Base-by-base conservation (phyloP, 2,329 filamentous ascomycete genomes). In the Beauveria rudraprayagi region DNA sequence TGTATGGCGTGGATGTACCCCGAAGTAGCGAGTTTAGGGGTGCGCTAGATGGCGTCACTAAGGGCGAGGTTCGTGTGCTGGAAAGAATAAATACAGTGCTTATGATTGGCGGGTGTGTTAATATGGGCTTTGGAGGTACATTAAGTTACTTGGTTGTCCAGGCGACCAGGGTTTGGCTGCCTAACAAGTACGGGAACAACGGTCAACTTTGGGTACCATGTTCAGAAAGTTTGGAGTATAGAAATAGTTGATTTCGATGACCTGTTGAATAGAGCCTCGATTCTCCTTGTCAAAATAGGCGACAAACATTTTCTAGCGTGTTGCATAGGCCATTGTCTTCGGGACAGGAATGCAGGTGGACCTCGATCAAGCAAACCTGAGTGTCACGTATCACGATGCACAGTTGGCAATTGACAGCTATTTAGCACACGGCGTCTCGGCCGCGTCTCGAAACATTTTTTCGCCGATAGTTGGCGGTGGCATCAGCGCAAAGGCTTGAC, bases 91-190 rank as follows among this genome's bases (percentile, higher is more conserved):
- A 60, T 9, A 10, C 28, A 43, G 58, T 9, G 41, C 16, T n/a
- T 28, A 5, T 55, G 26, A 41, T 60, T 54, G 51, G 40, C 9
- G 50, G n/a, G 2, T 2, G 8, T 16, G 6, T 6, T 37, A 5
- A 30, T 10, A 16, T 3, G 19, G 19, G 52, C 1, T 6, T 8
- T 3, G 14, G 10, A 48, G 44, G 11, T 60, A 60, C 58, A 48
- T 55, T 17, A 3, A 16, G 19, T 2, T 60, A 60, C 58, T 54
- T 60, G 50, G 58, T 60, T 60, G 58, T 54, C 58, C 16, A 60
- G 58, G 14, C 50, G 50, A 60, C 58, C 19, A 28, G 11, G 2
- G 41, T 34, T n/a, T 52, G 37, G 30, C 24, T 17, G 19, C 22
- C n/a, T 34, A 41, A 16, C 30, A 9, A 28, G 3, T 26, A 34